These are phyloP conservation scores for Aspergillus sp. DNA, from an alignment of 2,329 filamentous ascomycete genomes.

Conservation along the genomic window DNA sequence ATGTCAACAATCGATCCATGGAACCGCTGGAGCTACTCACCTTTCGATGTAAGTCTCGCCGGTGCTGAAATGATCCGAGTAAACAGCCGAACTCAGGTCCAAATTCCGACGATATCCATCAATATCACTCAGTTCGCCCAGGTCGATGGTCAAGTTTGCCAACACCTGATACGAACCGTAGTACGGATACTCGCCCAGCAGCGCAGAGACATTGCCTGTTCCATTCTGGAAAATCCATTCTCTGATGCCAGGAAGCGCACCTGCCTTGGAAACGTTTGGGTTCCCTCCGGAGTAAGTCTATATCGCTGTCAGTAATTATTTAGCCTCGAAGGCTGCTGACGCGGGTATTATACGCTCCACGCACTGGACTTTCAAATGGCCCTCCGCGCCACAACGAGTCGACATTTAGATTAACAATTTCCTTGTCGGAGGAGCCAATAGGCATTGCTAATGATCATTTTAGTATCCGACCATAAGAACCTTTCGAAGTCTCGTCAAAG, in stretches of 20 bases:
- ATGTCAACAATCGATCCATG: not conserved
- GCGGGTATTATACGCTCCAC: not conserved
- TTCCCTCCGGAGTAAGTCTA: conserved; percentile 24
- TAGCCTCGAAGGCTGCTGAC: not conserved
- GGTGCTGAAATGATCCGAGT: conserved; percentile 6
- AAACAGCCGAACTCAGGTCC: conserved; percentile 17
- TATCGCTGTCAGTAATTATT: not conserved
- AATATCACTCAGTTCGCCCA: conserved; percentile 10
- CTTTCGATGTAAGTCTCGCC: not conserved
- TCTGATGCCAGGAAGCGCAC: conserved; percentile 20
- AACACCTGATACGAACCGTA: conserved; percentile 28
- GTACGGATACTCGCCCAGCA: conserved; percentile 16
- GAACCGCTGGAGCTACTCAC: not conserved
- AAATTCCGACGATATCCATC: conserved; percentile 21
- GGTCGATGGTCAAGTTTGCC: conserved; percentile 26
- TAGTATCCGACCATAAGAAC: not conserved
- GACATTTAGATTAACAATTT: conserved; percentile 26
- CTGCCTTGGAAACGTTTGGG: conserved; percentile 18
- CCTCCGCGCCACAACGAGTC: conserved; percentile 33
- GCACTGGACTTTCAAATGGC: conserved; percentile 24
- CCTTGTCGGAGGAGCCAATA: conserved; percentile 16
- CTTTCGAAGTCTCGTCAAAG: not conserved
- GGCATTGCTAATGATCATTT: conserved; percentile 18
- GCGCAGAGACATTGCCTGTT: conserved; percentile 21
- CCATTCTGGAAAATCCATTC: conserved; percentile 26